Base-by-base conservation (phyloP, 2,329 filamentous ascomycete genomes). In the Hirsutella minnesotensis region DNA sequence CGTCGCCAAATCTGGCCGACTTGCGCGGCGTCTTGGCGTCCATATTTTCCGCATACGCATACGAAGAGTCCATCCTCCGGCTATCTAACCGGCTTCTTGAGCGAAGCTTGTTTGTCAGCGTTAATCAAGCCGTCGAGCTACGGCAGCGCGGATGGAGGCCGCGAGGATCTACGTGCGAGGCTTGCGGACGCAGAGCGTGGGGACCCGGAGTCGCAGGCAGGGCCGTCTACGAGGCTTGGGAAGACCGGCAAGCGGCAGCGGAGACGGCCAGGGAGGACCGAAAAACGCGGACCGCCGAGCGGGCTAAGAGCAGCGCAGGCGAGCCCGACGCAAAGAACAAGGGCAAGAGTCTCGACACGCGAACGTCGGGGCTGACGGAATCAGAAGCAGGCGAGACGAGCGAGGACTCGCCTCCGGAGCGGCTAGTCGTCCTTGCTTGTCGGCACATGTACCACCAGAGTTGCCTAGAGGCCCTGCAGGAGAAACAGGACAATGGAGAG, bases 21-120 rank as follows among this genome's bases (percentile, higher is more conserved):
- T 73, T 98, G 3, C 83, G 92, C 37, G 77, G 77, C 7, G 89
- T 96, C 1, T 74, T 98, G 2, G 71, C 79, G 1, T 92, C 89
- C 12, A 90, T 98, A 43, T 96, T 98, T 64, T 81, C 90, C 0
- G 90, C 92, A 0, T 98, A 98, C 58, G 83, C 88, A 0, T 95
- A 96, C 58, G 92, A 98, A 61, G 86, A 90, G 59, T 89, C 85
- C 0, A 85, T 98, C 15, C 73, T 98, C 18, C 73, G 76, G 2
- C 75, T 98, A 3, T 87, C 92, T 1, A 94, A 90, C 58, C 75
- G 83, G 4, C 79, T 98, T 44, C 71, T 98, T 0, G 89, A 94
- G 48, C 82, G 87, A 51, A 92, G 92, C 54, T 72, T 95, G 5
- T 98, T 96, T 54, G 76, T 83, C 34, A 83, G 86, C 49, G 86